These are phyloP conservation scores for Saussurea involucrata DNA, from an alignment of 129 eudicot species.

Conservation along the genomic window DNA sequence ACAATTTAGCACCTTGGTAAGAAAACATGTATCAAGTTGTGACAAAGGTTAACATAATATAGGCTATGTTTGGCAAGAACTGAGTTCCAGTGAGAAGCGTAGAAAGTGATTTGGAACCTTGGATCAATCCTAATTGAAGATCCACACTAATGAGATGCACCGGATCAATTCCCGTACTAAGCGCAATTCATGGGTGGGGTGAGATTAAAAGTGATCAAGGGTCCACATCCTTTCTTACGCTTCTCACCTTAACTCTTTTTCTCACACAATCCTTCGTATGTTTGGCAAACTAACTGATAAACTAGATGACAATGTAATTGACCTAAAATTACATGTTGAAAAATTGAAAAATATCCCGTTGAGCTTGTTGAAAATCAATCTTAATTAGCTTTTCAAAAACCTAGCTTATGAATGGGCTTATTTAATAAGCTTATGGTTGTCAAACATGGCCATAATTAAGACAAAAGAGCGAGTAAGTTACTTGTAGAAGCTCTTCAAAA, in stretches of 20 bases:
- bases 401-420: background rate
- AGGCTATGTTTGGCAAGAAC: background rate
- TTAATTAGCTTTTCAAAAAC: background rate
- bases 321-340: background rate
- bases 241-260: no score
- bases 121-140: no score
- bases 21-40: background rate
- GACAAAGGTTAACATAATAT: background rate
- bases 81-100: no score
- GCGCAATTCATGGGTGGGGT: no score
- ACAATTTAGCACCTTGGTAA: constrained; percentile 6
- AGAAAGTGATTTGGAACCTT: no score
- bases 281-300: background rate
- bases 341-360: background rate
- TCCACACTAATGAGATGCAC: no score
- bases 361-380: background rate
- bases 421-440: background rate
- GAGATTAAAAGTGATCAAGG: no score
- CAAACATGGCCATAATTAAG: background rate
- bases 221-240: no score
- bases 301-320: background rate
- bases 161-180: no score
- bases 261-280: no score
- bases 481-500: constrained; percentile 97
- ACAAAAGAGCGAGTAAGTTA: constrained; percentile 25